Conservation (phyloP, 305 asterid genomes). For the Withania somnifera region DNA sequence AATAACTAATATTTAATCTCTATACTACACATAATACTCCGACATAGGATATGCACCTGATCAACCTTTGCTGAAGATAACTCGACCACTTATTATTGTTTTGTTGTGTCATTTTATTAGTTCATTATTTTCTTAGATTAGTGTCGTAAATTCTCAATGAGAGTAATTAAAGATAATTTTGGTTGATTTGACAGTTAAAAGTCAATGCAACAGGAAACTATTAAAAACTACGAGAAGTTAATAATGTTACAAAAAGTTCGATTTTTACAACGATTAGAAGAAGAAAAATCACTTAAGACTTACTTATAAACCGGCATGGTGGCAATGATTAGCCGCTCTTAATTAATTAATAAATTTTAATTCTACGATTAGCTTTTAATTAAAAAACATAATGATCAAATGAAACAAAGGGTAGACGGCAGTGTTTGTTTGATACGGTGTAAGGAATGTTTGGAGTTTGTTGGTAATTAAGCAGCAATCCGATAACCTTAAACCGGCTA, state of each 20-base stretch:
- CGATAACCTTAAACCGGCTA: slow-evolving; percentile 50
- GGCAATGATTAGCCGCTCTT: slow-evolving; percentile 1
- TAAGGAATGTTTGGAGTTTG: slow-evolving; percentile 18
- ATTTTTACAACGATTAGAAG: not conserved
- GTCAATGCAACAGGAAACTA: not conserved
- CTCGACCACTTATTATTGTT: no score
- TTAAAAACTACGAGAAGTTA: no score
- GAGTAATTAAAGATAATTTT: no score
- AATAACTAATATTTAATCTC: no score
- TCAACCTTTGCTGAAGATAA: no score
- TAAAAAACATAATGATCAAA: not conserved
- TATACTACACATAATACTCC: no score
- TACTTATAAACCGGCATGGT: not conserved
- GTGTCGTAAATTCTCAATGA: no score
- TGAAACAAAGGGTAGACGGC: slow-evolving; percentile 21
- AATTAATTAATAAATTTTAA: not conserved
- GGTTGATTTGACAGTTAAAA: no score
- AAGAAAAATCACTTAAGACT: not conserved
- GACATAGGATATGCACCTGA: no score
- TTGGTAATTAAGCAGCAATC: slow-evolving; percentile 8
- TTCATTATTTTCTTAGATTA: no score
- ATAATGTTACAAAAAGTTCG: not conserved
- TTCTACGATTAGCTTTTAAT: not conserved
- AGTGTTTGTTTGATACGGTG: slow-evolving; percentile 29
- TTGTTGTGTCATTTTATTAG: no score